A percentile compares a stretch with the other conserved stretches of the same genome.
phyloP scores from a whole-genome alignment of 1,284 basidiomycete species.

The Sparassis latifolia region DNA sequence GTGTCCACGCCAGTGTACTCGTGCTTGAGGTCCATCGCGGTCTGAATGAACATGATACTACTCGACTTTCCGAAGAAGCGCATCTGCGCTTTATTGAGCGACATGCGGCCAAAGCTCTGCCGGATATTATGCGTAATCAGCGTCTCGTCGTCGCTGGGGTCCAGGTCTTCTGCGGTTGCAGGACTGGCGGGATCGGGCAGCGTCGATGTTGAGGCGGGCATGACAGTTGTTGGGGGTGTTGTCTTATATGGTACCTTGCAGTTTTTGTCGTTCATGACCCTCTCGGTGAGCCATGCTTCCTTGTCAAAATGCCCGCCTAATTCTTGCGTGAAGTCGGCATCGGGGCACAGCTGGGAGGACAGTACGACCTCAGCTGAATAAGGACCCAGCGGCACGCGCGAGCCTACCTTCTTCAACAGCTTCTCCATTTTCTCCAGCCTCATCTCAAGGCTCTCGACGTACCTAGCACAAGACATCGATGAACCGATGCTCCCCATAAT shows the following conservation, averaged over 20 bases:
- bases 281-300: constrained; percentile 35
- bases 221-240: constrained; percentile 5
- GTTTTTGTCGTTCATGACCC: constrained; percentile 9
- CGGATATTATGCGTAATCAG: constrained; percentile 22
- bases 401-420: constrained; percentile 50
- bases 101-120: constrained; percentile 21
- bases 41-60: constrained; percentile 41
- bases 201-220: constrained; percentile 9
- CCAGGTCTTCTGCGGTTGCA: constrained; percentile 26
- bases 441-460: constrained; percentile 68
- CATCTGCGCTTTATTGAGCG: constrained; percentile 23
- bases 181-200: constrained; percentile 1
- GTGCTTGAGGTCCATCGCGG: constrained; percentile 45
- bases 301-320: constrained; percentile 42
- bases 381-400: background rate
- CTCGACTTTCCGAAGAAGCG: constrained; percentile 51
- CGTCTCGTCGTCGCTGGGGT: constrained; percentile 32
- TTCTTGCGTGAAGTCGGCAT: constrained; percentile 40
- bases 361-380: background rate
- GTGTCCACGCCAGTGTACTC: constrained; percentile 28
- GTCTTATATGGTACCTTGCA: constrained; percentile 10
- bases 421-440: constrained; percentile 69
- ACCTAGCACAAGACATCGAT: constrained; percentile 29
- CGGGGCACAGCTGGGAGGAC: constrained; percentile 39
- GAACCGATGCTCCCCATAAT: background rate